A percentile compares a stretch with the other conserved stretches of the same genome.
Evolutionary conservation across 306 rosid genomes (phyloP).

Genomic region (Gillenia trifoliata): DNA sequence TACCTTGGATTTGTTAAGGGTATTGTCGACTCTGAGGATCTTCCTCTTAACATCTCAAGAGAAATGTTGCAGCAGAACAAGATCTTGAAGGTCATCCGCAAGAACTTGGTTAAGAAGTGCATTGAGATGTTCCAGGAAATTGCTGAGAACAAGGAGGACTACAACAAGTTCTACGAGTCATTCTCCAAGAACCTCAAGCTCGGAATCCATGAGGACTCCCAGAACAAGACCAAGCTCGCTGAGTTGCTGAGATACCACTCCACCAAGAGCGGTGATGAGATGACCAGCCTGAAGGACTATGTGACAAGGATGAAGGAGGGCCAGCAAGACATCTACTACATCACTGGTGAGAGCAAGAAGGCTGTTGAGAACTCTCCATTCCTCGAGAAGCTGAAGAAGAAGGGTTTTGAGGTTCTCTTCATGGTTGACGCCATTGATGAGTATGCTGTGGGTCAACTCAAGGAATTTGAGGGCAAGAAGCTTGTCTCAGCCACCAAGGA

Average conservation of each 20-base stretch:
- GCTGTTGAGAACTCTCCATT: conserved; percentile 95
- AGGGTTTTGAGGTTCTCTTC: conserved; percentile 70
- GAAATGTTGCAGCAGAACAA: conserved; percentile 92
- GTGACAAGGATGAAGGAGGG: conserved; percentile 99
- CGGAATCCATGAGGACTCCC: conserved; percentile 83
- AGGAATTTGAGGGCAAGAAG: conserved; percentile 92
- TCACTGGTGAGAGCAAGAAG: conserved; percentile 90
- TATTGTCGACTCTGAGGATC: conserved; percentile 95
- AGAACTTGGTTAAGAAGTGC: conserved; percentile 89
- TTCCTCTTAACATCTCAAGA: conserved; percentile 84
- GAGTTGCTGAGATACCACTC: conserved; percentile 84
- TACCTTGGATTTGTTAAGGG: conserved; percentile 85
- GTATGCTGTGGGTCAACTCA: conserved; percentile 84
- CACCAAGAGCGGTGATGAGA: conserved; percentile 84
- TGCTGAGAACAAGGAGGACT: conserved; percentile 96
- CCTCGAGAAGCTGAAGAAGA: conserved; percentile 88
- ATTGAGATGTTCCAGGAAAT: conserved; percentile 79
- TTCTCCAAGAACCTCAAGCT: conserved; percentile 89
- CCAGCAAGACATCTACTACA: conserved; percentile 77
- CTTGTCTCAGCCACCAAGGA: conserved; percentile 91
- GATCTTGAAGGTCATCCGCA: conserved; percentile 83
- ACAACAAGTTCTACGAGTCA: conserved; percentile 81
- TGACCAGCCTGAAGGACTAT: conserved; percentile 89
- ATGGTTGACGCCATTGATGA: conserved; percentile 98
- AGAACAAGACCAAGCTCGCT: conserved; percentile 76